Conservation (phyloP, 306 rosid species). For the Gynostemma pentaphyllum region DNA sequence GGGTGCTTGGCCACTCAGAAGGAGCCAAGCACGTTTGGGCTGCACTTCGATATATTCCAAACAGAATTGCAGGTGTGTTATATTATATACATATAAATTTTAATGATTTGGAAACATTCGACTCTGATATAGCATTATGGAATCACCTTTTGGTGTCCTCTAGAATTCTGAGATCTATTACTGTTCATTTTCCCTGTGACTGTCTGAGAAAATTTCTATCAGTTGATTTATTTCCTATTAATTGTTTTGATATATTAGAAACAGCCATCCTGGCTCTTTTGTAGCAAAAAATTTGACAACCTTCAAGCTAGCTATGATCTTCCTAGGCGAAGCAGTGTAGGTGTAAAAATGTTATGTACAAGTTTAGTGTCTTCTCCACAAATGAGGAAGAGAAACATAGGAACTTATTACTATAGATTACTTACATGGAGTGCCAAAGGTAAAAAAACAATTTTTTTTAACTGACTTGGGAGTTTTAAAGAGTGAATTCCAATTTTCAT, state of each 20-base stretch:
- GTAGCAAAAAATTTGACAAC: too few relatives aligned
- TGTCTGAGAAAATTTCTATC: neutral
- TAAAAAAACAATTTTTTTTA: too few relatives aligned
- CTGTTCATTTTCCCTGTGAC: neutral
- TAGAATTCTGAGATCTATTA: neutral
- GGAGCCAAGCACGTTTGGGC: slow-evolving; percentile 92
- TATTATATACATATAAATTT: neutral
- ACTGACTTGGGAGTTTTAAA: too few relatives aligned
- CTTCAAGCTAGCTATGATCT: too few relatives aligned
- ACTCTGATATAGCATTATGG: neutral
- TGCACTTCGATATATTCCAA: slow-evolving; percentile 72
- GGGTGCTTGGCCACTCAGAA: slow-evolving; percentile 78
- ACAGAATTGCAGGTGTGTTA: slow-evolving; percentile 66
- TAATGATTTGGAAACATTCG: neutral
- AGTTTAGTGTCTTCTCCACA: neutral
- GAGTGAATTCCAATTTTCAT: neutral
- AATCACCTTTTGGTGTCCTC: neutral
- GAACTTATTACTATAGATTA: neutral
- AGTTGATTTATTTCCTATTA: too few relatives aligned
- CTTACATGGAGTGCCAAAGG: neutral
- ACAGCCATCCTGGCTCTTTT: too few relatives aligned
- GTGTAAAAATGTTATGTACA: neutral
- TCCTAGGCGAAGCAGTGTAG: neutral
- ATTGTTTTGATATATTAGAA: too few relatives aligned
- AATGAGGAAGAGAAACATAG: neutral